Base-by-base conservation (phyloP, 306 rosid genomes). In the Crotalaria pallida region DNA sequence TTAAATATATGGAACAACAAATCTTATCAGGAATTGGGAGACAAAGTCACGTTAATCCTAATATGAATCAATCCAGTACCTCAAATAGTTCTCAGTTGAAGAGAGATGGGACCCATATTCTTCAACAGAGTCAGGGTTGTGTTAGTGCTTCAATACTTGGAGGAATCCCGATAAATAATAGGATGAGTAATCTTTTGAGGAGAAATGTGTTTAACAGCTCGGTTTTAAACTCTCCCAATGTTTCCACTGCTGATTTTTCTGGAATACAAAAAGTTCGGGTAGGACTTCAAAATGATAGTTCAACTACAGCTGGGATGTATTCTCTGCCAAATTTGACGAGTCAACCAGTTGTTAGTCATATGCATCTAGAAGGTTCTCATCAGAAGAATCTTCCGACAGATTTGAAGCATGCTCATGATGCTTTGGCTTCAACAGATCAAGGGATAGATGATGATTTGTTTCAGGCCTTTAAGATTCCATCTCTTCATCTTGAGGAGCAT, bases 391-490 rank as follows among this genome's bases (percentile, higher is more conserved):
- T 73, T 71, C 57, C 83, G 1, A 2, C 44, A 11, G 83, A 80
- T 55, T 76, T 72, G 65, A 85, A 82, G 83, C 45, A 73, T 82
- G 55, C 64, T 15, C 72, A 16, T 52, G 71, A 70, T 61, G 75
- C 63, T 41, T 58, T 83, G 69, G 67, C 82, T 34, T 79, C 78
- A 34, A 62, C 59, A n/a, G 84, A 84, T 53, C 81, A 66, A 49
- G 74, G 40, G 58, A 56, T 83, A 40, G 84, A 79, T 29, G 45
- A 51, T 75, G 85, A 85, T 62, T 72, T 85, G 61, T 87, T 84
- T 65, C 85, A 90, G 59, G 79, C 80, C 49, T 74, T 85, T 70
- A 74, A 80, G 65, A 64, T 83, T 15, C 87, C 96, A 51, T 72
- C 76, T 31, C 61, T 79, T 58, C 65, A 77, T 63, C 80, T 59